Evolutionary conservation across 352 stramenopile genomes (phyloP), one percentile per base, ranked within the genome.

Genomic region (Hyaloperonospora brassicae): DNA sequence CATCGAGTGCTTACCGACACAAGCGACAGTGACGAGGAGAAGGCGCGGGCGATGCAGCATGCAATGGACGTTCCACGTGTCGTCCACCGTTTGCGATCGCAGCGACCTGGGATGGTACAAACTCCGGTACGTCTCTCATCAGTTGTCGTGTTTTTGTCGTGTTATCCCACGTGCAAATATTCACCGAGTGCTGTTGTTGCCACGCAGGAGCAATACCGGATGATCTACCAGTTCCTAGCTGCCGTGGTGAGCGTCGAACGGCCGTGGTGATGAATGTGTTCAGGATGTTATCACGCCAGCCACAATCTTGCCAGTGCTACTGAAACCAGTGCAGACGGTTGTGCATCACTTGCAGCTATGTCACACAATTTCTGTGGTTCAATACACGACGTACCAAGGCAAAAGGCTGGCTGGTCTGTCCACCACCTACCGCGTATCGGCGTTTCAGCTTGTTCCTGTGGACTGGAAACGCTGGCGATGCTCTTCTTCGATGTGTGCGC

Each of bases 71-170:
- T 93, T 24, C 57, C 60, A 14, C 54, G 61, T 21, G 64, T 91
- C 5, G 83, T 90, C 25, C 63, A 86, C 43, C 62, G 62, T 9
- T 50, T 93, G 38, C 73, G 80, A 27, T 85, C 68, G 13, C 70
- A 93, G 50, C 83, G 83, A 41, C 80, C 79, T 39, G 79, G 80
- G 21, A 93, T 93, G 79, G 80, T 93, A 24, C 83, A 93, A 69
- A 89, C 80, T 11, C 66, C 72, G 68, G 83, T 92, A 64, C 36
- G 81, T 77, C 2, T 14, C 36, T 55, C 0, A 11, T 52, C 10
- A 45, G 4, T 47, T 50, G 0, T 50, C 50, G 10, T 4, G 17
- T 17, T 17, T 17, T 17, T 17, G 17, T 17, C 17, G 17, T 40
- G 3, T 41, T 13, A 22, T 25, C 1, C 13, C 23, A 44, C 35